phyloP scores from a whole-genome alignment of 2,329 filamentous ascomycete genomes.

The Emmonsia crescens region DNA sequence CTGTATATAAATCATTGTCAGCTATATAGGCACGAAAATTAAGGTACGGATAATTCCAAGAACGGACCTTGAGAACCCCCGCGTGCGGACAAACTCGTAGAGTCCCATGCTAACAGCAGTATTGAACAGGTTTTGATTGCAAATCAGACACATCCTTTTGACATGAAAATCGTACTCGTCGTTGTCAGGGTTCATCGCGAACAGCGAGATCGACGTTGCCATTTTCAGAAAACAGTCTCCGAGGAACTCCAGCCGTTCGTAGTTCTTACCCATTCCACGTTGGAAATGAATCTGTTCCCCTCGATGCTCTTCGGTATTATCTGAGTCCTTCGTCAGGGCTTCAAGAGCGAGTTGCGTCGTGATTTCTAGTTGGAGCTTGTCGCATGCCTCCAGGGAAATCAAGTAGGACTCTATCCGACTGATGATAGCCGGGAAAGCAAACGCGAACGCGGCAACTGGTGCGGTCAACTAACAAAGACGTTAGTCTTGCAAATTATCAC shows the following conservation, averaged over 20 bases:
- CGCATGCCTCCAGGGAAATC: conserved; percentile 65
- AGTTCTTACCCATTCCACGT: conserved; percentile 83
- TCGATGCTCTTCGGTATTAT: conserved; percentile 65
- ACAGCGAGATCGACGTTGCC: conserved; percentile 82
- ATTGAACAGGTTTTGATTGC: conserved; percentile 81
- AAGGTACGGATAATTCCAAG: background rate
- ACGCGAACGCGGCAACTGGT: conserved; percentile 58
- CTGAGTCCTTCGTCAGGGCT: conserved; percentile 84
- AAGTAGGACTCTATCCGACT: conserved; percentile 72
- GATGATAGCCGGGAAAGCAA: conserved; percentile 73
- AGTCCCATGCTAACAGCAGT: conserved; percentile 55
- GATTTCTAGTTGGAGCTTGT: conserved; percentile 53
- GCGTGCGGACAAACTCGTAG: conserved; percentile 71
- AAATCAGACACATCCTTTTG: conserved; percentile 79
- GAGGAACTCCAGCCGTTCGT: conserved; percentile 86
- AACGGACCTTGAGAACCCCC: conserved; percentile 58
- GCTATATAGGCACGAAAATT: conserved; percentile 9
- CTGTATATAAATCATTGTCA: conserved; percentile 22
- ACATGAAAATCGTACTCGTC: conserved; percentile 85
- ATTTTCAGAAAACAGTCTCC: conserved; percentile 94
- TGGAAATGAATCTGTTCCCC: conserved; percentile 62
- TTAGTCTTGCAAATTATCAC: background rate
- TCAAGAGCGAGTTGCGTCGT: conserved; percentile 64
- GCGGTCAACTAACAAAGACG: conserved; percentile 49
- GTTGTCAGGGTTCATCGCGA: conserved; percentile 61